These are phyloP conservation scores for Gossypium bickii DNA, from an alignment of 345 rosid species.

Conservation along the genomic window DNA sequence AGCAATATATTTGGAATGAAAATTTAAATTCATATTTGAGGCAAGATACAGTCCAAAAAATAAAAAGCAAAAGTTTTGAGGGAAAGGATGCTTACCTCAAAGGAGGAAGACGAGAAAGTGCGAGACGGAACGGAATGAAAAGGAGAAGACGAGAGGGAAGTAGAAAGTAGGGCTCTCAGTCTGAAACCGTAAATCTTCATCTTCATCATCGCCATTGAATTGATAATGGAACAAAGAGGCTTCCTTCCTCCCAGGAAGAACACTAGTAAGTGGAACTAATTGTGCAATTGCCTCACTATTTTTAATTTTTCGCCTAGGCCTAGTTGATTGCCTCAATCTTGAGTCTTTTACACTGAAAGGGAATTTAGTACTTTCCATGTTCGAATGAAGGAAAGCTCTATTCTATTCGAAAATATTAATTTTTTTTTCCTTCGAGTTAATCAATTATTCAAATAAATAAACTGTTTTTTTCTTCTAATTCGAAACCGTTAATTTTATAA, in stretches of 20 bases:
- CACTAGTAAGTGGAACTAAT: background rate
- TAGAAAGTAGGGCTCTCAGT: background rate
- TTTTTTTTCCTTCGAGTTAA: no score
- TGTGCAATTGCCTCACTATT: no score
- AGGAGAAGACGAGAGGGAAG: background rate
- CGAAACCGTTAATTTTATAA: no score
- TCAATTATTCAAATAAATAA: no score
- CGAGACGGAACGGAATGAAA: background rate
- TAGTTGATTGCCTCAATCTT: no score
- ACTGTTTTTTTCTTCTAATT: no score
- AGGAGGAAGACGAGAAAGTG: slow-evolving; percentile 22
- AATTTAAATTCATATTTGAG: background rate
- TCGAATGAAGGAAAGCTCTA: no score
- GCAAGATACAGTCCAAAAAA: background rate
- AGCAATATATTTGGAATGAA: background rate
- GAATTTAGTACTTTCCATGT: no score
- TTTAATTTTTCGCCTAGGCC: no score
- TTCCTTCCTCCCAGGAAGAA: background rate
- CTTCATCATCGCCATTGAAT: background rate
- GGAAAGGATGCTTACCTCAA: slow-evolving; percentile 15
- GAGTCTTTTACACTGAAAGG: no score
- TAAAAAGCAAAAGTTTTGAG: background rate
- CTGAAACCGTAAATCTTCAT: background rate
- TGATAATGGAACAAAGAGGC: background rate
- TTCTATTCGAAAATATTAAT: no score